phyloP scores from a whole-genome alignment of 805 yeast species.

The Metschnikowia orientalis region DNA sequence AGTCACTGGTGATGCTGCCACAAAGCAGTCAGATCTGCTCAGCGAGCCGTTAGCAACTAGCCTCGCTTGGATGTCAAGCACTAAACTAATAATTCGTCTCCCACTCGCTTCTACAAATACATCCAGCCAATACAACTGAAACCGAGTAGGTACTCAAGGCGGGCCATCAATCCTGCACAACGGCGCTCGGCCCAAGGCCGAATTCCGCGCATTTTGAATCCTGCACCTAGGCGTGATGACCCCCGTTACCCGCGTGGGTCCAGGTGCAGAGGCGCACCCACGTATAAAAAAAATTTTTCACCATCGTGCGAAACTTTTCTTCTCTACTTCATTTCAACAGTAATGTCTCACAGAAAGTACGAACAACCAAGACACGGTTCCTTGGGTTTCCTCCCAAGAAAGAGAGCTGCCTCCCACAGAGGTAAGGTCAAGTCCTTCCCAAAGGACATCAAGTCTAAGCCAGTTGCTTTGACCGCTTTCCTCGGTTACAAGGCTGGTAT shows the following conservation, averaged over 20 bases:
- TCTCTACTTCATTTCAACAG: conserved; percentile 24
- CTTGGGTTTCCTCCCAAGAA: conserved; percentile 99
- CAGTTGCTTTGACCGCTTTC: conserved; percentile 98
- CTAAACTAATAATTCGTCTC: no score
- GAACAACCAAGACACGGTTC: conserved; percentile 99
- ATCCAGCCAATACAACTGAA: no score
- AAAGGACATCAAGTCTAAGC: conserved; percentile 95
- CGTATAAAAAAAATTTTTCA: conserved; percentile 8
- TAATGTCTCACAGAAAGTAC: conserved; percentile 99
- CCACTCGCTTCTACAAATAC: no score
- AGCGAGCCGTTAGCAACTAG: no score
- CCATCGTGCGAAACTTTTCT: conserved; percentile 4
- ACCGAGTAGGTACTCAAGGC: no score
- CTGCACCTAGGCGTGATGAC: no score
- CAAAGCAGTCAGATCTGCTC: no score
- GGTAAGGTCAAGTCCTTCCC: conserved; percentile 99
- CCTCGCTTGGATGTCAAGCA: no score
- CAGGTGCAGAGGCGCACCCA: conserved; percentile 7
- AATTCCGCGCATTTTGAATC: no score
- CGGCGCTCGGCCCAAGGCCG: no score
- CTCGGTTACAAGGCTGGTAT: conserved; percentile 99
- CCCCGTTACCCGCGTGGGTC: conserved; percentile 5
- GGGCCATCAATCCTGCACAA: no score
- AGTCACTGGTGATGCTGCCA: no score
- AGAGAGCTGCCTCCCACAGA: conserved; percentile 98